Evolutionary conservation across 2,329 filamentous ascomycete genomes (phyloP).

Genomic region (Colletotrichum sublineola): DNA sequence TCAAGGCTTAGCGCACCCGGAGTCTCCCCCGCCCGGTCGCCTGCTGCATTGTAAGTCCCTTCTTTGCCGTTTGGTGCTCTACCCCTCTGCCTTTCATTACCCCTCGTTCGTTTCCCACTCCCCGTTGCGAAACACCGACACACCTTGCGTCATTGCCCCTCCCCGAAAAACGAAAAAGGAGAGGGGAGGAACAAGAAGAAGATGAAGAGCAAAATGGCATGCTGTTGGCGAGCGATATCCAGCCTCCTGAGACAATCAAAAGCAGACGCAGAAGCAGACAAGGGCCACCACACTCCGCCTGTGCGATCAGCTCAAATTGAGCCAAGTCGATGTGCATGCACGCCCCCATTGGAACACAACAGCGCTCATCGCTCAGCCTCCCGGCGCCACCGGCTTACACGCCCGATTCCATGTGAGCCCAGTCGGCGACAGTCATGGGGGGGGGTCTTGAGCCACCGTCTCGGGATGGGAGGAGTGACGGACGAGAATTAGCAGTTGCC

Average conservation of each 20-base stretch:
- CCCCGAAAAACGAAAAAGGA: neutral
- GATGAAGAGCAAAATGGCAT: neutral
- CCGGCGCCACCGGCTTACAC: neutral
- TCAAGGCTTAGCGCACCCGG: conserved; percentile 34
- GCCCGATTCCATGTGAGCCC: conserved; percentile 18
- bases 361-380: conserved; percentile 3
- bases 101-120: conserved; percentile 8
- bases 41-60: conserved; percentile 31
- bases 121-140: conserved; percentile 7
- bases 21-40: conserved; percentile 31
- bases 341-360: neutral
- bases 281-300: neutral
- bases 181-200: neutral
- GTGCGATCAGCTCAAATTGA: neutral
- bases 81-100: neutral
- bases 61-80: neutral
- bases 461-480: neutral
- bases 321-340: conserved; percentile 1
- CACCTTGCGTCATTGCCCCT: conserved; percentile 1
- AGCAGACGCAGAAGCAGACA: neutral
- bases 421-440: neutral
- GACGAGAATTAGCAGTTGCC: neutral
- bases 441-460: neutral
- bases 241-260: neutral
- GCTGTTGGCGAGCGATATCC: neutral